Evolutionary conservation across 495 filamentous ascomycete genomes (phyloP).

Genomic region (Penicillium silybi): DNA sequence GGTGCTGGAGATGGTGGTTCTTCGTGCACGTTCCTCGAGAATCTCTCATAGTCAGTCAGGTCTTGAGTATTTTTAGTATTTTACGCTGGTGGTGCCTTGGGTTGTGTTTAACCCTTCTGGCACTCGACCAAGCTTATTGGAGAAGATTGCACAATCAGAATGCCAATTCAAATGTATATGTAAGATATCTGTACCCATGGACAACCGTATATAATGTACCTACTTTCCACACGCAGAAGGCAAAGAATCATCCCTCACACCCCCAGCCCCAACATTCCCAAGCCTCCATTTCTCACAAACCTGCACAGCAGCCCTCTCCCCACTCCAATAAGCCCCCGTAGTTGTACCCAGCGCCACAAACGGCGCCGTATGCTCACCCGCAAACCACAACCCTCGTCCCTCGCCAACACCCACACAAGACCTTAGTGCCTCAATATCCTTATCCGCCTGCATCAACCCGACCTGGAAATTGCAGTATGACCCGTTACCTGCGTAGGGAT

Average conservation of each 20-base stretch:
- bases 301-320: conserved; percentile 69
- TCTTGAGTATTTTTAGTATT: no score
- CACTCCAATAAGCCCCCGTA: conserved; percentile 90
- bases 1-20: no score
- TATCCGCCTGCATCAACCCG: conserved; percentile 62
- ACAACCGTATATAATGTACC: not conserved
- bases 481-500: conserved; percentile 83
- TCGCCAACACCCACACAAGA: conserved; percentile 52
- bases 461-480: conserved; percentile 88
- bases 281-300: conserved; percentile 45
- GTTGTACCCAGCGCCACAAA: conserved; percentile 84
- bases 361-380: conserved; percentile 90
- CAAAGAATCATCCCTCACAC: conserved; percentile 35
- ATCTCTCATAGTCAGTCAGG: no score
- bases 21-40: no score
- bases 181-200: not conserved
- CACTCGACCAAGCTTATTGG: no score
- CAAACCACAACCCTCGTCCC: conserved; percentile 77
- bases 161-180: not conserved
- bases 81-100: no score
- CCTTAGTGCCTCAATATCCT: conserved; percentile 70
- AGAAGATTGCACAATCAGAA: not conserved
- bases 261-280: conserved; percentile 20
- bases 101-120: no score
- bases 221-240: conserved; percentile 22